Percentiles rank a stretch among this genome's conserved stretches.
These are phyloP conservation scores for Aplosporella prunicola DNA, from an alignment of 2,329 filamentous ascomycete genomes.

Conservation along the genomic window DNA sequence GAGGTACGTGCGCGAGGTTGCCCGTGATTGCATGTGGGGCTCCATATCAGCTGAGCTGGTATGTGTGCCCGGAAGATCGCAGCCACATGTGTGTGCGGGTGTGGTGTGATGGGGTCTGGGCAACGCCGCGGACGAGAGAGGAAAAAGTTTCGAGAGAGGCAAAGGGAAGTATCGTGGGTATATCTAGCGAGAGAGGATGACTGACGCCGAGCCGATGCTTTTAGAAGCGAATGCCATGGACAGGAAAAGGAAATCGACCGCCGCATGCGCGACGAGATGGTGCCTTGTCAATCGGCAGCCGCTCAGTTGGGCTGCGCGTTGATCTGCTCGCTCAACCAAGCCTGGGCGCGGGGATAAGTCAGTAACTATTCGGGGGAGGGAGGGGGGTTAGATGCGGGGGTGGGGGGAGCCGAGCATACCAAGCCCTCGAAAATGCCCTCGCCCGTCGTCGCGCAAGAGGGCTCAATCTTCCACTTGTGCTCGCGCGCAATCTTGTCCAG, in stretches of 20 bases:
- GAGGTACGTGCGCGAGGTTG: no score
- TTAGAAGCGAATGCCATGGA: not conserved
- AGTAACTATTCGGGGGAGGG: not conserved
- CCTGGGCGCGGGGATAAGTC: conserved; percentile 1
- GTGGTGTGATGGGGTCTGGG: not conserved
- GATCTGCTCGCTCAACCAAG: conserved; percentile 11
- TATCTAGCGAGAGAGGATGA: not conserved
- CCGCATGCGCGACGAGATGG: no score
- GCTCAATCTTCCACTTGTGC: conserved; percentile 46
- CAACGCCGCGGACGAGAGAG: not conserved
- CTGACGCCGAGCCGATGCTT: not conserved
- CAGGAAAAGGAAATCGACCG: not conserved
- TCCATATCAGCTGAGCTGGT: no score
- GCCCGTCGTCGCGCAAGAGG: conserved; percentile 44
- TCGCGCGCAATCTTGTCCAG: conserved; percentile 42
- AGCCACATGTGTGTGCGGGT: no score
- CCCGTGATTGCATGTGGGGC: no score
- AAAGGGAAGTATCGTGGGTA: not conserved
- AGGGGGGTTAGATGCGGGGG: not conserved
- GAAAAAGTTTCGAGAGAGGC: not conserved
- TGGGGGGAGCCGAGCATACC: conserved; percentile 18
- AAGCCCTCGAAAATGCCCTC: conserved; percentile 46
- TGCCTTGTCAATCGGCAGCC: not conserved
- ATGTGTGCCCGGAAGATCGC: no score
- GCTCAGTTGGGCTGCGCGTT: conserved; percentile 11